These are phyloP conservation scores for Skeletonema grethae DNA, from an alignment of 108 stramenopile genomes.

Conservation along the genomic window DNA sequence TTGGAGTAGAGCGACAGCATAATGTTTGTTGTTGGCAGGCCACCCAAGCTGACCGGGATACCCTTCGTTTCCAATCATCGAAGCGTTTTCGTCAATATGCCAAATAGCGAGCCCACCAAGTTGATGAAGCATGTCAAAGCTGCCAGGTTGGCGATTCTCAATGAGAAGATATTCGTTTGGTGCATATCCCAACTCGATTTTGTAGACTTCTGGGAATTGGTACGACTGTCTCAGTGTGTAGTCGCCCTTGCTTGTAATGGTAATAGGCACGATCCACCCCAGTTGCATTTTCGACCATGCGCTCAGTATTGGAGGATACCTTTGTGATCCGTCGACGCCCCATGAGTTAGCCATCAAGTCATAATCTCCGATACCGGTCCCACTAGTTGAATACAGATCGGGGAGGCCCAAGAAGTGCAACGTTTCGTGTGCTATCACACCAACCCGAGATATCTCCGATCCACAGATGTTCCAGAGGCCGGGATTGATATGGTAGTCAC, in stretches of 20 bases:
- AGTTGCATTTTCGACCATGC: conserved; percentile 60
- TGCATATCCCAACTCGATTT: conserved; percentile 49
- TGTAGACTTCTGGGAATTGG: conserved; percentile 44
- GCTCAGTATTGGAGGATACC: conserved; percentile 55
- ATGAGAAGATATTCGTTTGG: conserved; percentile 69
- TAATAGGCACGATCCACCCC: conserved; percentile 52
- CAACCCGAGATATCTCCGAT: conserved; percentile 45
- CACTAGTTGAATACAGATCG: conserved; percentile 41
- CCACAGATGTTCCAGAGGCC: conserved; percentile 35
- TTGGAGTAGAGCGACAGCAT: conserved; percentile 64
- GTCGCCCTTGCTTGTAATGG: conserved; percentile 39
- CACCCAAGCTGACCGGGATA: conserved; percentile 56
- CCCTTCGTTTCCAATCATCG: conserved; percentile 32
- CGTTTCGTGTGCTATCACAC: conserved; percentile 53
- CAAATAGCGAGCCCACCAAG: conserved; percentile 66
- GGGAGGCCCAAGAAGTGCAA: conserved; percentile 52
- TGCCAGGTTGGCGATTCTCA: conserved; percentile 63
- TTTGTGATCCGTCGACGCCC: conserved; percentile 46
- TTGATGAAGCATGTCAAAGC: conserved; percentile 50
- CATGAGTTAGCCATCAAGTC: conserved; percentile 52
- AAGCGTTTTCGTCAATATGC: conserved; percentile 55
- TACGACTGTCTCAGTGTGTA: conserved; percentile 37
- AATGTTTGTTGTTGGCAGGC: conserved; percentile 72
- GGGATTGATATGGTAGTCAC: conserved; percentile 46
- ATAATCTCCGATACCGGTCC: conserved; percentile 46